Conservation (phyloP, 345 rosid species). For the Salix caprea region DNA sequence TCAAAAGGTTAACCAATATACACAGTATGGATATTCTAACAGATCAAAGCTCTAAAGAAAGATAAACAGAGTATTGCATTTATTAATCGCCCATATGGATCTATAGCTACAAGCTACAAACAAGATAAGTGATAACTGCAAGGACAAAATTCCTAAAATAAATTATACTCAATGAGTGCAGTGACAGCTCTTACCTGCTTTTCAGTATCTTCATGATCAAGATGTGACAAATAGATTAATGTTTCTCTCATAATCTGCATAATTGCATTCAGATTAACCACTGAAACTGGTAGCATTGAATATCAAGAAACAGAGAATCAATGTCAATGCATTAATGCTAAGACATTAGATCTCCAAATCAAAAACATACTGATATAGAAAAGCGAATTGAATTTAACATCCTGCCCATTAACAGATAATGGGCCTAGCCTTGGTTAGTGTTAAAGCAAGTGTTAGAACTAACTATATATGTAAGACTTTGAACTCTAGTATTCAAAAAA, state of each 20-base stretch:
- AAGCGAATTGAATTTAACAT: neutral
- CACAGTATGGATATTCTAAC: neutral
- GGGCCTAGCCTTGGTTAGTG: neutral
- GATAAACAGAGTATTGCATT: neutral
- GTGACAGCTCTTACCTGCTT: constrained; percentile 59
- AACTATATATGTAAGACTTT: neutral
- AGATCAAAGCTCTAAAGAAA: neutral
- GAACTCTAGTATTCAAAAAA: neutral
- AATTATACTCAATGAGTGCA: neutral
- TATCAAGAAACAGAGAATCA: neutral
- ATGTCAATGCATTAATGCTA: neutral
- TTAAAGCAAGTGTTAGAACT: neutral
- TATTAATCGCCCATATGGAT: neutral
- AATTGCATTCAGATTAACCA: constrained; percentile 12
- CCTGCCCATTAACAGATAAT: neutral
- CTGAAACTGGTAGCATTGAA: neutral
- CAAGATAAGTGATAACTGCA: neutral
- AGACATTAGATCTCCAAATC: neutral
- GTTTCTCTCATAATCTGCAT: constrained; percentile 98
- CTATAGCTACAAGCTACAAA: neutral
- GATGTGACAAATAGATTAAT: constrained; percentile 84
- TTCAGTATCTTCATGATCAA: constrained; percentile 97
- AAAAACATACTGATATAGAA: neutral
- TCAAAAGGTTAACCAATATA: neutral
- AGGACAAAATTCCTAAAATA: neutral